Conservation (phyloP, 2,329 filamentous ascomycete genomes). For the Fusarium sambucinum region DNA sequence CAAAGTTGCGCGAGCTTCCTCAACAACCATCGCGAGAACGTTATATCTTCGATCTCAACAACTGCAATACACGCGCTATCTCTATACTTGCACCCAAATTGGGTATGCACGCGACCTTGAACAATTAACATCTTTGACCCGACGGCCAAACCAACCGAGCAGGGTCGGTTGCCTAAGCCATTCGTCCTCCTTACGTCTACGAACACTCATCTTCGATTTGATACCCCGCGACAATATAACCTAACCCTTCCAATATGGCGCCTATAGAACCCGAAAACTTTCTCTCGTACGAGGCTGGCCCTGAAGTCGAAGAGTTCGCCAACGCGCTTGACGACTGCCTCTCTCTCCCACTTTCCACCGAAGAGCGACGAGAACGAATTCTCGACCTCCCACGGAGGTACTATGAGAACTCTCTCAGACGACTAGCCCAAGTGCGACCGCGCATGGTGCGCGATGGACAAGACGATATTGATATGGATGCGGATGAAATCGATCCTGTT, state of each 20-base stretch:
- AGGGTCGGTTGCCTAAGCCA: constrained; percentile 42
- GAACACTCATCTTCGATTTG: background rate
- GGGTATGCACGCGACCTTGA: constrained; percentile 45
- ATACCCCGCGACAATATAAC: background rate
- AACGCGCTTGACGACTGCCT: constrained; percentile 83
- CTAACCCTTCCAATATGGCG: constrained; percentile 33
- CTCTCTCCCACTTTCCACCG: constrained; percentile 58
- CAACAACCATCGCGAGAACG: constrained; percentile 22
- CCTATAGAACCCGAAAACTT: constrained; percentile 17
- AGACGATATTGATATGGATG: constrained; percentile 67
- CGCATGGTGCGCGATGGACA: constrained; percentile 50
- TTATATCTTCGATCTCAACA: constrained; percentile 8
- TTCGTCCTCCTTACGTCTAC: constrained; percentile 5
- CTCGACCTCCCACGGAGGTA: constrained; percentile 72
- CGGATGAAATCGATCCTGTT: constrained; percentile 62
- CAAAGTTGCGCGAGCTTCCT: constrained; percentile 35
- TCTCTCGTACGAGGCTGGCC: constrained; percentile 62
- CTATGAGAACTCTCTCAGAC: constrained; percentile 63
- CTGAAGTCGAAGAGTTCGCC: constrained; percentile 89
- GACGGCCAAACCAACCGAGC: constrained; percentile 45
- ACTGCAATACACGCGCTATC: constrained; percentile 20
- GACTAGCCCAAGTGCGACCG: constrained; percentile 50
- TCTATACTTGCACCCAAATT: constrained; percentile 3
- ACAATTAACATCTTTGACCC: constrained; percentile 41
- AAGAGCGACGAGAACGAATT: constrained; percentile 73